Conservation (phyloP, 208 protist species). For the Acanthamoeba rhysodes region DNA sequence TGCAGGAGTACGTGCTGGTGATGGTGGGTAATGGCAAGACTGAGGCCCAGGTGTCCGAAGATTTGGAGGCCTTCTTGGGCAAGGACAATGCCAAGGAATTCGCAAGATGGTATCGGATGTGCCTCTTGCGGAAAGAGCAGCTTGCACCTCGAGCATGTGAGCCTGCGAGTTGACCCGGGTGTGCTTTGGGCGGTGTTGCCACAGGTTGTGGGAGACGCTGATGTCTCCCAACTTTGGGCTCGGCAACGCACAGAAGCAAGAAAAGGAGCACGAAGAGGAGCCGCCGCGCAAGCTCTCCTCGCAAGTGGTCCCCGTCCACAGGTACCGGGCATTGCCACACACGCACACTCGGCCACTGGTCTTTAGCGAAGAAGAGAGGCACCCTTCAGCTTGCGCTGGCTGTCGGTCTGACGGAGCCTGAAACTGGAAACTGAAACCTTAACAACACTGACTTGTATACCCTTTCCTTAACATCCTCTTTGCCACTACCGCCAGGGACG, state of each 20-base stretch:
- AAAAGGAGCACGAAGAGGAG: not conserved
- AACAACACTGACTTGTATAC: not conserved
- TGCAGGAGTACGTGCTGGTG: constrained; percentile 59
- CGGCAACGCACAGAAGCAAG: not conserved
- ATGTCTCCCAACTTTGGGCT: constrained; percentile 29
- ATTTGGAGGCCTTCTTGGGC: constrained; percentile 55
- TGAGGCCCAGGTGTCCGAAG: constrained; percentile 12
- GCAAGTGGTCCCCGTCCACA: constrained; percentile 11
- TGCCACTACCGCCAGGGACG: not conserved
- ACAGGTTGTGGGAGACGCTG: constrained; percentile 50
- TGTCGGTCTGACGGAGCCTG: too few relatives aligned
- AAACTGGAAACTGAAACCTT: too few relatives aligned
- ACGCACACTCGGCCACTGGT: too few relatives aligned
- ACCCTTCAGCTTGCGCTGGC: too few relatives aligned
- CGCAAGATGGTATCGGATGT: not conserved
- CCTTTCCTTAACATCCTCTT: not conserved
- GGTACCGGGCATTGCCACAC: not conserved
- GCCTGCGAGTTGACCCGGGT: not conserved
- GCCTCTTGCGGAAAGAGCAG: not conserved
- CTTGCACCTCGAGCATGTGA: not conserved
- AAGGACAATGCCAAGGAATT: constrained; percentile 41
- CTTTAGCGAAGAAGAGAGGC: too few relatives aligned
- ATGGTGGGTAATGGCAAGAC: constrained; percentile 56
- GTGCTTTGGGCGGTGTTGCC: not conserved
- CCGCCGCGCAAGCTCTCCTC: not conserved